Evolutionary conservation across 2,329 filamentous ascomycete species (phyloP).

Genomic region (Dactylellina drechsleri): DNA sequence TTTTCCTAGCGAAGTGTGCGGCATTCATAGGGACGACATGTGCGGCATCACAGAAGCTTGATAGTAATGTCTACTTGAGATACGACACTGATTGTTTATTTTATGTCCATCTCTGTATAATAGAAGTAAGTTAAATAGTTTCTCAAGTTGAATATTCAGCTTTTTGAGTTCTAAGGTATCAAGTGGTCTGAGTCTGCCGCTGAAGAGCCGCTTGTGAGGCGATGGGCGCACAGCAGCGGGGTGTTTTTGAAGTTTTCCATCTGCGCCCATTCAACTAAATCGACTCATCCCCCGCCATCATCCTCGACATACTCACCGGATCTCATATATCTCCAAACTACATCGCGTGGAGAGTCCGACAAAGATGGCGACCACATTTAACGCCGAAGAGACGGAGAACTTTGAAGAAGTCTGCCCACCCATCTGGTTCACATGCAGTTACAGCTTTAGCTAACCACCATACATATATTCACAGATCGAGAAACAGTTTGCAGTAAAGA

Average conservation of each 20-base stretch:
- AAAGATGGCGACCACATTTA: constrained; percentile 34
- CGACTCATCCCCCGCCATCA: constrained; percentile 24
- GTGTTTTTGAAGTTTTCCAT: constrained; percentile 1
- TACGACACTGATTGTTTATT: no score
- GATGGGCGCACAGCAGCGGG: constrained; percentile 2
- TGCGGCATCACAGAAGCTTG: constrained; percentile 10
- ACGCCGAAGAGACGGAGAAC: constrained; percentile 21
- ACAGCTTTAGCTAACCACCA: background rate
- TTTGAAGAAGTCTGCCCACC: background rate
- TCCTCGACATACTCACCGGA: background rate
- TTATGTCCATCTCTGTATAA: no score
- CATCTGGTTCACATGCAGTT: background rate
- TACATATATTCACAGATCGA: constrained; percentile 75
- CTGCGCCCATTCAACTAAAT: constrained; percentile 36
- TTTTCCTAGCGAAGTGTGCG: constrained; percentile 29
- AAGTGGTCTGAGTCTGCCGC: background rate
- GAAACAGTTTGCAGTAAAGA: constrained; percentile 99
- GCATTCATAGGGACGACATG: background rate
- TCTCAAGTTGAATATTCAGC: background rate
- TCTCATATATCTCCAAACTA: background rate
- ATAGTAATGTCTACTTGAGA: no score
- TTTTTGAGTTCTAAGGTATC: background rate
- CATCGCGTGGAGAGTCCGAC: background rate
- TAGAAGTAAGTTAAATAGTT: no score
- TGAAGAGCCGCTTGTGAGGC: constrained; percentile 20